Base-by-base conservation (phyloP, 805 yeast genomes). In the Teunomyces gatunensis region DNA sequence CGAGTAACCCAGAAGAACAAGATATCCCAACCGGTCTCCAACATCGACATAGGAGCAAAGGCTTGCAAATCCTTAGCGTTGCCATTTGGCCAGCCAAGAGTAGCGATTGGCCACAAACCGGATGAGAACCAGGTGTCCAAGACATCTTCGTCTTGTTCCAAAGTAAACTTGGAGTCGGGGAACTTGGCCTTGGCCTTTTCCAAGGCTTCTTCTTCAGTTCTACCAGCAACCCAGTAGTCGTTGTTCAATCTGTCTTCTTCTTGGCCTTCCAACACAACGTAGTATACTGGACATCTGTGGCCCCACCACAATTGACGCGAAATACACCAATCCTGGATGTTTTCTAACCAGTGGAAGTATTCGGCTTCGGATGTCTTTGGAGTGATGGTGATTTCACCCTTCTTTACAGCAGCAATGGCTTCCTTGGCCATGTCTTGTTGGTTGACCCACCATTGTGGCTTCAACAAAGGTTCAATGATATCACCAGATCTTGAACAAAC, bases 371-470 rank as follows among this genome's bases (percentile, higher is more conserved):
- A 90, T 17, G 91, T 75, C 70, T 87, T 85, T 57, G 99, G 99
- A 46, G 84, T 74, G 61, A 94, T 89, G 47, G 81, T 80, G 60
- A 92, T 80, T 45, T 83, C 81, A 55, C 97, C 97, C 32, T 77
- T 75, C 68, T 80, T 82, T 50, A 92, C 97, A 46, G 89, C 97
- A 46, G 81, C 77, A 57, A 91, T 83, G 48, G 96, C 97, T 50
- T 79, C 89, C 54, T 78, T 75, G 45, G 98, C 99, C 87, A 89
- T 87, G 48, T 84, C 87, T 60, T 78, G 78, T 73, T 91, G 97
- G 51, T 88, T 74, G 55, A 94, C 97, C 97, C 97, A 94, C 99
- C 99, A 94, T 76, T 94, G 99, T 52, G 99, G 99, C 75, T 94
- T 94, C 73, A 94, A 78, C 63, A 89, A 76, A 46, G 99, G 99